Percentiles rank a stretch among this genome's conserved stretches.
Evolutionary conservation across 257 asterid species (phyloP).

Genomic region (Salvia hispanica): DNA sequence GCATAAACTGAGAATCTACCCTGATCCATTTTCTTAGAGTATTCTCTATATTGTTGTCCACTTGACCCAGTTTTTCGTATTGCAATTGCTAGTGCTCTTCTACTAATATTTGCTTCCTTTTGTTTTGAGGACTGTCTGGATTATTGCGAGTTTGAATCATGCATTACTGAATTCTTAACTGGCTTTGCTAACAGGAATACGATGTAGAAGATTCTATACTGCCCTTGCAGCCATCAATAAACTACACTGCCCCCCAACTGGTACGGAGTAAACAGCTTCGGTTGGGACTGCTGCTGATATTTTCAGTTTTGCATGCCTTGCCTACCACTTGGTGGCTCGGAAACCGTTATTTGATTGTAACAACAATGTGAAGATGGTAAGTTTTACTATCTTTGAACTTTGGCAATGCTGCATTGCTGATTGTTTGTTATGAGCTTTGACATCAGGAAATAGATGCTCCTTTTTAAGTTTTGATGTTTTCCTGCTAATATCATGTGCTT

Average conservation of each 20-base stretch:
- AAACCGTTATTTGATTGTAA: constrained; percentile 96
- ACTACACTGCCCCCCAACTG: constrained; percentile 96
- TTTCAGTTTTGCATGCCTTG: constrained; percentile 95
- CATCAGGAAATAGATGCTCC: constrained; percentile 23
- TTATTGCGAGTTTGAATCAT: constrained; percentile 16
- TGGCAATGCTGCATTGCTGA: constrained; percentile 27
- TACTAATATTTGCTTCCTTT: constrained; percentile 9
- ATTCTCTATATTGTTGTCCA: constrained; percentile 18
- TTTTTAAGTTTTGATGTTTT: constrained; percentile 8
- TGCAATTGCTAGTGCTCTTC: constrained; percentile 12
- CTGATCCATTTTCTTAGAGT: constrained; percentile 15
- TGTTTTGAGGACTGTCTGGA: constrained; percentile 1
- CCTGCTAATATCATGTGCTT: constrained; percentile 21
- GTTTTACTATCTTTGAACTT: constrained; percentile 24
- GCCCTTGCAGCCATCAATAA: constrained; percentile 95
- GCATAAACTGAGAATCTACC: constrained; percentile 15
- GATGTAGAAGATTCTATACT: constrained; percentile 91
- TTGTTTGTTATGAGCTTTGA: constrained; percentile 17
- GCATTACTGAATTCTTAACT: constrained; percentile 26
- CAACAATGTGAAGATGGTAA: constrained; percentile 99
- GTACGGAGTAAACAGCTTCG: constrained; percentile 75
- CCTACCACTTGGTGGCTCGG: constrained; percentile 94
- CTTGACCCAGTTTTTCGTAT: constrained; percentile 8
- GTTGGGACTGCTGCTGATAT: constrained; percentile 78
- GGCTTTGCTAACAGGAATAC: constrained; percentile 64